Conservation (phyloP, 352 stramenopile genomes). For the Phytophthora tubulina region DNA sequence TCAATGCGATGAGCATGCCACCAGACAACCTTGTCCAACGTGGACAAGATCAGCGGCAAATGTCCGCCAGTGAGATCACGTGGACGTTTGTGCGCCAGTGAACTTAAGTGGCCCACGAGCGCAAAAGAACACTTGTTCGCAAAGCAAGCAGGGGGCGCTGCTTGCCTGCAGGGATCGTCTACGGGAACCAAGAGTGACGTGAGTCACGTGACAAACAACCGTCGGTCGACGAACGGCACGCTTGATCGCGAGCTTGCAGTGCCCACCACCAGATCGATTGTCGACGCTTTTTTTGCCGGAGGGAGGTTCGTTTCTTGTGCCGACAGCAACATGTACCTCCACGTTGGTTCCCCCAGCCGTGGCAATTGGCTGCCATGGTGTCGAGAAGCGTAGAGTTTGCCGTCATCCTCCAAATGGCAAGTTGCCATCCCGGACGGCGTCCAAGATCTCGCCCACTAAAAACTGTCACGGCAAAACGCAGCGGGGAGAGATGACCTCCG, state of each 20-base stretch:
- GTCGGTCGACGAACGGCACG: conserved; percentile 6
- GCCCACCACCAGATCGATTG: conserved; percentile 28
- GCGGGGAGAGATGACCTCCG: too few relatives aligned
- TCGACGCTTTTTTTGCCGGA: conserved; percentile 23
- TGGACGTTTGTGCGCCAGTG: not conserved
- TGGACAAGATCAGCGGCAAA: not conserved
- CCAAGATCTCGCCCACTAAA: too few relatives aligned
- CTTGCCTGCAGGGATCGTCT: conserved; percentile 14
- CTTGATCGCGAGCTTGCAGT: conserved; percentile 2
- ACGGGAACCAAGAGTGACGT: not conserved
- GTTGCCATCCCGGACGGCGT: too few relatives aligned
- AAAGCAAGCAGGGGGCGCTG: not conserved
- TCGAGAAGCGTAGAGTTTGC: not conserved
- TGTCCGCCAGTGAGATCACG: not conserved
- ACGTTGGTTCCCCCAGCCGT: conserved; percentile 7
- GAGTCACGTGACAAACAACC: conserved; percentile 14
- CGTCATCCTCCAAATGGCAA: too few relatives aligned
- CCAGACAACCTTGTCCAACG: not conserved
- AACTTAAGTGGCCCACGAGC: not conserved
- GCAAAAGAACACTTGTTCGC: not conserved
- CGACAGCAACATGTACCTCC: conserved; percentile 21
- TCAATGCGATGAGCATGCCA: not conserved
- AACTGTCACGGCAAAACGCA: too few relatives aligned
- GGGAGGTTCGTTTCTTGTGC: conserved; percentile 19
- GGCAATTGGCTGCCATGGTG: conserved; percentile 18